A percentile compares a stretch with the other conserved stretches of the same genome.
Evolutionary conservation across 257 asterid species (phyloP).

Genomic region (Gentiana straminea): DNA sequence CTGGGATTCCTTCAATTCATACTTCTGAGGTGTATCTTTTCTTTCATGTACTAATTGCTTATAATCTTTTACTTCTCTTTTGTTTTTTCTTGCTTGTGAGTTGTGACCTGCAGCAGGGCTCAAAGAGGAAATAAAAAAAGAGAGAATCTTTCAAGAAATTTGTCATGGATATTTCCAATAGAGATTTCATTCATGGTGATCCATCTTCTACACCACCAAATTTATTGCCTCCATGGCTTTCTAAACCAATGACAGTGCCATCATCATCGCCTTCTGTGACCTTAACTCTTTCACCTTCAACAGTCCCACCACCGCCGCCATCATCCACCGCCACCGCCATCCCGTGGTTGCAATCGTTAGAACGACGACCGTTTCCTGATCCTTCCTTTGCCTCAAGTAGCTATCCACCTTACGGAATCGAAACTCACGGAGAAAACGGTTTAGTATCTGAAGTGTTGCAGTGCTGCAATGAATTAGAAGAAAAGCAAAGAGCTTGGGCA

Average conservation of each 20-base stretch:
- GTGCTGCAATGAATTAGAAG: conserved; percentile 72
- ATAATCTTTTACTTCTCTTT: too few species aligned
- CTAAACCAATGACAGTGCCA: conserved; percentile 35
- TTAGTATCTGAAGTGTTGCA: conserved; percentile 46
- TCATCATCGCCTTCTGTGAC: conserved; percentile 63
- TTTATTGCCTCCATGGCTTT: conserved; percentile 68
- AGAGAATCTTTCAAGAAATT: conserved; percentile 30
- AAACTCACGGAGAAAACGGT: conserved; percentile 23
- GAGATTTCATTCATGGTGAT: conserved; percentile 34
- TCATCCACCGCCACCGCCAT: conserved; percentile 6
- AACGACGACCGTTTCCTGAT: not conserved
- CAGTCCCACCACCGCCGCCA: conserved; percentile 25
- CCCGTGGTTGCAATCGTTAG: conserved; percentile 41
- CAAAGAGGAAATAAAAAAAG: conserved; percentile 26
- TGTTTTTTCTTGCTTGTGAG: too few species aligned
- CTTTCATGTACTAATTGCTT: too few species aligned
- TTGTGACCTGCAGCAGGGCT: conserved; percentile 22
- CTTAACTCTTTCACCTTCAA: conserved; percentile 49
- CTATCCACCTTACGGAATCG: conserved; percentile 24
- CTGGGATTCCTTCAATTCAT: too few species aligned
- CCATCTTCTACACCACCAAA: conserved; percentile 23
- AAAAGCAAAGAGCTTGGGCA: conserved; percentile 69
- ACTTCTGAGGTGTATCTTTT: too few species aligned
- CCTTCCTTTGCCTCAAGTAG: conserved; percentile 9
- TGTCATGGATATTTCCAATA: conserved; percentile 45